Evolutionary conservation across 1,284 basidiomycete species (phyloP), one percentile per base, ranked within the genome.

Genomic region (Irpex lacteus): DNA sequence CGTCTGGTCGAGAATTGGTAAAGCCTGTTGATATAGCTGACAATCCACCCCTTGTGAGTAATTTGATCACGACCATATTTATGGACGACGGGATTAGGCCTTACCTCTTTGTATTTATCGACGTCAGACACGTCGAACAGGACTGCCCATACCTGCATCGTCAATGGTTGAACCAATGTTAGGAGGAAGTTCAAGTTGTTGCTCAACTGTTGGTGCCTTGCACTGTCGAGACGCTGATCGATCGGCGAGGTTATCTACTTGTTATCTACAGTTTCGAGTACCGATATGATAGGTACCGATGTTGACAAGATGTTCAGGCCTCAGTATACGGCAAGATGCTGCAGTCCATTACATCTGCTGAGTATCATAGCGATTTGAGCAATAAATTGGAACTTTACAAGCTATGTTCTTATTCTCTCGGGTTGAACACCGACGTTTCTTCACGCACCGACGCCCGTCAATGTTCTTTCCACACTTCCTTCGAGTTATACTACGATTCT

Each of bases 121-220:
- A 72, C 67, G 37, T 66, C 53, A 5, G 62, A 47, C 1, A 65
- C 59, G 55, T 73, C 67, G 37, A 75, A 65, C 3, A 80, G 71
- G 65, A 89, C 79, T 38, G 82, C 83, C 79, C 83, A 83, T 34
- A 88, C 84, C 65, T 86, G 80, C 86, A 89, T 85, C 21, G 32
- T 34, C 37, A 44, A 34, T 11, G 19, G 52, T 9, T 32, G 37
- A 32, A 19, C 47, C 40, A 21, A 18, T 15, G 13, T 5, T 47
- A 15, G 44, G 7, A 13, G 44, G 2, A 34, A 34, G 32, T 34
- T 34, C 32, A 34, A 34, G 32, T 34, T 34, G 32, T 34, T 34
- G 32, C 32, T 34, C 32, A 5, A 34, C 32, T 34, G 32, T 34
- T 34, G 32, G 32, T 34, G 32, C 32, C 32, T 34, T 34, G 32